Evolutionary conservation across 2,329 filamentous ascomycete genomes (phyloP).

Genomic region (Clarireedia paspali): DNA sequence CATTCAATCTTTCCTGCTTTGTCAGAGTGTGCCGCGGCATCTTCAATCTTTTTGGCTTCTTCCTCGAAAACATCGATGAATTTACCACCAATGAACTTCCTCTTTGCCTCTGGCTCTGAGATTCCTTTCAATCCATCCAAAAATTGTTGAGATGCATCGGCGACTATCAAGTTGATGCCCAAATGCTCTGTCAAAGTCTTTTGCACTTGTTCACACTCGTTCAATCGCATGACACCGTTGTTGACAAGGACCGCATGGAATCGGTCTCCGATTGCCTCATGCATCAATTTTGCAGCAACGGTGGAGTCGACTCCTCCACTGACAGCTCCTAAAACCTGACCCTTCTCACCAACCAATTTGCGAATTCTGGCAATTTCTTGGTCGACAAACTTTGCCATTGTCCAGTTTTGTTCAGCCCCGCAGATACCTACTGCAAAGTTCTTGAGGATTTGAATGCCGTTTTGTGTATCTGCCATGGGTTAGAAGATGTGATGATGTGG

Average conservation of each 20-base stretch:
- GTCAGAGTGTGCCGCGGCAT: slow-evolving; percentile 56
- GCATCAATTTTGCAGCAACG: slow-evolving; percentile 57
- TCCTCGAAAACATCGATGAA: slow-evolving; percentile 81
- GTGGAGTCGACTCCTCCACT: slow-evolving; percentile 31
- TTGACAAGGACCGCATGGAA: slow-evolving; percentile 79
- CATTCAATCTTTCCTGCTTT: slow-evolving; percentile 72
- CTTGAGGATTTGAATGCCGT: slow-evolving; percentile 61
- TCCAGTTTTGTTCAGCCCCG: slow-evolving; percentile 68
- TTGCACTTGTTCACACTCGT: slow-evolving; percentile 78
- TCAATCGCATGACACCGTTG: slow-evolving; percentile 75
- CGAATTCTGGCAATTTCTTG: slow-evolving; percentile 77
- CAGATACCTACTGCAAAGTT: slow-evolving; percentile 88
- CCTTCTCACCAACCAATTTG: slow-evolving; percentile 70
- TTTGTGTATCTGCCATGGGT: slow-evolving; percentile 63
- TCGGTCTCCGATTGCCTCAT: slow-evolving; percentile 75
- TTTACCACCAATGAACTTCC: slow-evolving; percentile 77
- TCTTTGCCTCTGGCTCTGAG: slow-evolving; percentile 74
- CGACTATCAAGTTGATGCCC: slow-evolving; percentile 83
- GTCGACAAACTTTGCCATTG: slow-evolving; percentile 75
- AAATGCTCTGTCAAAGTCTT: slow-evolving; percentile 70
- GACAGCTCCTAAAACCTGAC: slow-evolving; percentile 72
- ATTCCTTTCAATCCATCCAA: slow-evolving; percentile 69
- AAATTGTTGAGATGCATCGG: slow-evolving; percentile 73
- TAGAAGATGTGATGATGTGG: neutral
- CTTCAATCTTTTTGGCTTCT: slow-evolving; percentile 68